Percentiles rank a stretch among this genome's conserved stretches.
These are phyloP conservation scores for Zhuliangozyma blackwelliae DNA, from an alignment of 1,139 yeast genomes.

Conservation along the genomic window DNA sequence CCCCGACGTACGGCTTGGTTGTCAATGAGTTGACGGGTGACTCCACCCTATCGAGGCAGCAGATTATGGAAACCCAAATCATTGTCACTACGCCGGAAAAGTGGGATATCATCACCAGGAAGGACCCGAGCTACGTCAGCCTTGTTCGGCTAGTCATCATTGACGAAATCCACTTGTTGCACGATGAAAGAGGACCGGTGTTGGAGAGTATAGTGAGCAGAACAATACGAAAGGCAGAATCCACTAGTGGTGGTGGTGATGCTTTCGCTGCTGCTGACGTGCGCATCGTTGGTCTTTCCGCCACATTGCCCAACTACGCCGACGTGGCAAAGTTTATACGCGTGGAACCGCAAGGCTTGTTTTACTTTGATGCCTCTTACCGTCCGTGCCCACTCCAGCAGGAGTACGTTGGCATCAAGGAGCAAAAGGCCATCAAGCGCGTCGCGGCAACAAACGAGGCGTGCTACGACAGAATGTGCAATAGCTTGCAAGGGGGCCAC, in stretches of 20 bases:
- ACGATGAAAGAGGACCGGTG: conserved; percentile 95
- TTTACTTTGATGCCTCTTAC: conserved; percentile 75
- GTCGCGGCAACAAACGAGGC: conserved; percentile 86
- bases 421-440: conserved; percentile 74
- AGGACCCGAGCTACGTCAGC: conserved; percentile 52
- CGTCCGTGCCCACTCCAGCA: conserved; percentile 94
- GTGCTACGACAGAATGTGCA: conserved; percentile 77
- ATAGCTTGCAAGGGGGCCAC: conserved; percentile 53
- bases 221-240: conserved; percentile 48
- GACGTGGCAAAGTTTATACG: conserved; percentile 84
- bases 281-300: conserved; percentile 84
- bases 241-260: conserved; percentile 25
- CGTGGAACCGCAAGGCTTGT: conserved; percentile 62
- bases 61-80: conserved; percentile 74
- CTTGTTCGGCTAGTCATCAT: conserved; percentile 73
- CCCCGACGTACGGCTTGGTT: conserved; percentile 55
- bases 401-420: conserved; percentile 83
- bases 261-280: conserved; percentile 34
- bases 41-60: conserved; percentile 69
- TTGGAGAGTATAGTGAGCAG: conserved; percentile 84
- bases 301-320: conserved; percentile 84
- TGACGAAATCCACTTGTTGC: conserved; percentile 90
- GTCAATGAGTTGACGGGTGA: conserved; percentile 94
- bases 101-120: conserved; percentile 95
- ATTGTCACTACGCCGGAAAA: conserved; percentile 93